Evolutionary conservation across 2,329 filamentous ascomycete species (phyloP), one percentile per base, ranked within the genome.

Genomic region (Xylaria sp.): DNA sequence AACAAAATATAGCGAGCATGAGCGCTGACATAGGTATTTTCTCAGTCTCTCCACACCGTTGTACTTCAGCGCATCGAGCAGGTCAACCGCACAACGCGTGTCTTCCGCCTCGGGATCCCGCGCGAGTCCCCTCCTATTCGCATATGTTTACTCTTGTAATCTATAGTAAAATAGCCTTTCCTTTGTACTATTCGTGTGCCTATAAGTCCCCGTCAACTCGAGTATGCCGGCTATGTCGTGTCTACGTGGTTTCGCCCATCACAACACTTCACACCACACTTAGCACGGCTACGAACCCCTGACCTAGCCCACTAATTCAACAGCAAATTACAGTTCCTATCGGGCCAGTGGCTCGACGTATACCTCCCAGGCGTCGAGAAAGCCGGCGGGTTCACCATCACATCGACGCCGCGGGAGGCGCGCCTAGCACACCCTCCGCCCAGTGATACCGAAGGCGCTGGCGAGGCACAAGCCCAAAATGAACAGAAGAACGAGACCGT

Each of bases 301-400:
- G 8, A 54, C 32, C 53, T 48, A 25, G 32, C 63, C 37, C 62
- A 29, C 69, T 63, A 71, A 50, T 40, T 54, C 69, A 69, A 75
- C 71, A 72, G 74, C 63, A 76, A 32, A 48, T 78, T 12, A n/a
- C 21, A 92, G 85, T 97, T 96, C 80, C 84, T 90, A 5, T 89
- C 94, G 5, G 94, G 94, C 63, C 94, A 97, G 84, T 97, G 93
- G 93, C 86, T 97, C 65, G 94, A 97, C 78, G 90, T 93, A 6
- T 91, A 92, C 78, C 87, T 93, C 62, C 93, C 94, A 1, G 84
- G 83, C 44, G 81, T 93, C 53, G 75, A 85, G 51, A 89, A 91
- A 77, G 90, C 93, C 3, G 94, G 94, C 40, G 94, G 94, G 66
- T 97, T 97, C 83, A 97, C 93, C 50, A 92, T 97, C 71, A 95